Conservation (phyloP, 1,139 yeast species). For the Citeromyces hawaiiensis region DNA sequence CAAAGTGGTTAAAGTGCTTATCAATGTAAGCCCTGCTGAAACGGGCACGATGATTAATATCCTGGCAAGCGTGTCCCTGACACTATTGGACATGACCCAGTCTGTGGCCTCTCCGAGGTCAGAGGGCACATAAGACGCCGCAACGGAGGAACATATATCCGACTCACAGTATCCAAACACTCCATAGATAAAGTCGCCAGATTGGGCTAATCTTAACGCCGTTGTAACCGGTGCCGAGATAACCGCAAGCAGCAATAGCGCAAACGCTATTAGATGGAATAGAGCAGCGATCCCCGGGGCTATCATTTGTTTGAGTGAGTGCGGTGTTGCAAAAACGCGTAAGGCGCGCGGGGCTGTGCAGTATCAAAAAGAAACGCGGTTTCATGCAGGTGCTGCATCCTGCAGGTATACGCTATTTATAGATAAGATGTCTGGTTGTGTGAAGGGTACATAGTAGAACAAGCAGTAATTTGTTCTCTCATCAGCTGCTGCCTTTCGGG, state of each 20-base stretch:
- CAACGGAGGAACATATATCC: slow-evolving; percentile 8
- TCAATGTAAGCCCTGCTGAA: slow-evolving; percentile 15
- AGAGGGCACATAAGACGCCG: slow-evolving; percentile 7
- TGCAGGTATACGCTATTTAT: not conserved
- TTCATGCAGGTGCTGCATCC: not conserved
- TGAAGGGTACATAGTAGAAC: no score
- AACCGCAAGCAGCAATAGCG: slow-evolving; percentile 32
- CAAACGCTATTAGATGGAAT: slow-evolving; percentile 20
- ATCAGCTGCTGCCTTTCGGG: no score
- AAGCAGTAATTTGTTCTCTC: no score
- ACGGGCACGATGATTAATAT: slow-evolving; percentile 15
- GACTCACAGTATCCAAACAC: slow-evolving; percentile 31
- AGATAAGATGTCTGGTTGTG: no score
- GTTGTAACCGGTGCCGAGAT: slow-evolving; percentile 31
- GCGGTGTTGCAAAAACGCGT: not conserved
- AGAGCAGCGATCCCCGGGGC: slow-evolving; percentile 11
- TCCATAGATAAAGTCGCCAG: slow-evolving; percentile 14
- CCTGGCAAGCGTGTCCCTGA: slow-evolving; percentile 11
- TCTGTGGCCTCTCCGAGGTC: slow-evolving; percentile 4
- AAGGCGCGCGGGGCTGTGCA: not conserved
- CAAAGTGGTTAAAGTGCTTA: slow-evolving; percentile 12
- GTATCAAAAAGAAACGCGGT: not conserved
- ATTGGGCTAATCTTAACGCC: slow-evolving; percentile 23
- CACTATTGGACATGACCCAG: slow-evolving; percentile 9
- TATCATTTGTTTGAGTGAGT: not conserved